Conservation (phyloP, 2,329 filamentous ascomycete genomes). For the Escovopsis sp. region DNA sequence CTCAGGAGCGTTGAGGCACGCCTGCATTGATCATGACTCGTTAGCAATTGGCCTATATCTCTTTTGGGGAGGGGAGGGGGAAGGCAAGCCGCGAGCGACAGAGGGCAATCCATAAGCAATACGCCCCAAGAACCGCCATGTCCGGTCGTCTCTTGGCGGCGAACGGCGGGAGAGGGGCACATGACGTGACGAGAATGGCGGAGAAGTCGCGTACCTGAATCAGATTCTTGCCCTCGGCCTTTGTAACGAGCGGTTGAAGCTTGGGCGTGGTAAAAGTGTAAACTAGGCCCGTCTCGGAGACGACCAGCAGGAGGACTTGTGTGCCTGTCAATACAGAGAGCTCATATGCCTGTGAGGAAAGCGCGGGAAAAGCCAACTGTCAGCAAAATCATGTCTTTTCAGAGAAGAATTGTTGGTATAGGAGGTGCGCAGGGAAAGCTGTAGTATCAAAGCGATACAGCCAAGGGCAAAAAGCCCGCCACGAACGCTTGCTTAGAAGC, state of each 20-base stretch:
- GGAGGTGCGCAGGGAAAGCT: slow-evolving; percentile 1
- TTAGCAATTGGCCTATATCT: slow-evolving; percentile 15
- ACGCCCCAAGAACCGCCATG: too few species aligned
- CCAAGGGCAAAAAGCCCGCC: neutral
- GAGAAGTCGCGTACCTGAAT: slow-evolving; percentile 61
- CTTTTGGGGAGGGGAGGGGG: too few species aligned
- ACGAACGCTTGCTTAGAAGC: neutral
- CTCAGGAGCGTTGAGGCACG: slow-evolving; percentile 92
- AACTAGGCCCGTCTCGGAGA: slow-evolving; percentile 92
- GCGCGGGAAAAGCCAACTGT: slow-evolving; percentile 5
- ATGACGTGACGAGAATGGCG: neutral
- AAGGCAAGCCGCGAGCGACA: too few species aligned
- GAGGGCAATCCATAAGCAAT: too few species aligned
- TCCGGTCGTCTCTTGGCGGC: neutral
- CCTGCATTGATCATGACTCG: slow-evolving; percentile 37
- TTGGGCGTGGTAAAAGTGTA: slow-evolving; percentile 99
- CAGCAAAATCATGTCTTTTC: slow-evolving; percentile 7
- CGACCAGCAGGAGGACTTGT: slow-evolving; percentile 89
- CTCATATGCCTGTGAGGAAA: slow-evolving; percentile 68
- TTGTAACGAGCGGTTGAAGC: slow-evolving; percentile 93
- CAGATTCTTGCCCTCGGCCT: slow-evolving; percentile 96
- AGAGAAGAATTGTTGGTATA: neutral
- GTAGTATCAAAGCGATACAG: neutral
- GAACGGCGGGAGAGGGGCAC: neutral
- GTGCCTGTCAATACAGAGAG: slow-evolving; percentile 94